Evolutionary conservation across 2,329 filamentous ascomycete genomes (phyloP).

Genomic region (Alternaria novae-zelandiae): DNA sequence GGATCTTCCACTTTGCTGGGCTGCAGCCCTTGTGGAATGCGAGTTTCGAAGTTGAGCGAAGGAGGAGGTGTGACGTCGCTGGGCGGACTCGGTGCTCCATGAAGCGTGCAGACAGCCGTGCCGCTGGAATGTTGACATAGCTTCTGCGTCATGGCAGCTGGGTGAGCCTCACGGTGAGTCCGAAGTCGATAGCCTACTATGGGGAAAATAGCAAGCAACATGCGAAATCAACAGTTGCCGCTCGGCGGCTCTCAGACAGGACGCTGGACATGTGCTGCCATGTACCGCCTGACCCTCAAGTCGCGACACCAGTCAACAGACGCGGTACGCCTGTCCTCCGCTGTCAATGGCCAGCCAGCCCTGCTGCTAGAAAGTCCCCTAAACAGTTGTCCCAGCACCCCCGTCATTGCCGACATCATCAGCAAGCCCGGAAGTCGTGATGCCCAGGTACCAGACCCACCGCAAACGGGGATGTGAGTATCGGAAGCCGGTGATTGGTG

Average conservation of each 20-base stretch:
- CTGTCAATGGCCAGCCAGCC: slow-evolving; percentile 11
- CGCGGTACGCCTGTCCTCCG: not conserved
- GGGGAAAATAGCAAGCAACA: not conserved
- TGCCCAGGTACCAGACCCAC: slow-evolving; percentile 1
- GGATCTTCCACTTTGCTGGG: slow-evolving; percentile 21
- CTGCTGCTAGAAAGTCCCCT: slow-evolving; percentile 20
- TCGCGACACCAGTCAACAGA: slow-evolving; percentile 9
- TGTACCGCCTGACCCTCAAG: slow-evolving; percentile 1
- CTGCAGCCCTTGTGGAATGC: slow-evolving; percentile 7
- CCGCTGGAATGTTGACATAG: not conserved
- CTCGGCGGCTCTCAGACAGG: slow-evolving; percentile 1
- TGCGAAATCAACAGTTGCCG: not conserved
- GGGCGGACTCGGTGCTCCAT: not conserved
- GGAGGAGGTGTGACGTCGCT: slow-evolving; percentile 9
- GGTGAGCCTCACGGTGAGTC: not conserved
- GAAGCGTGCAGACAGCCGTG: not conserved
- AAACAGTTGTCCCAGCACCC: slow-evolving; percentile 13
- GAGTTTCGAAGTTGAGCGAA: slow-evolving; percentile 2
- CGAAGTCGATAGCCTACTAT: not conserved
- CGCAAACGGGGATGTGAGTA: slow-evolving; percentile 14
- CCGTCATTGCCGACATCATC: slow-evolving; percentile 27
- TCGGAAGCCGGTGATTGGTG: slow-evolving; percentile 22
- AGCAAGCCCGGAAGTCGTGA: slow-evolving; percentile 1
- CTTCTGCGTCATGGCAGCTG: slow-evolving; percentile 1
- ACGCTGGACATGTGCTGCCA: not conserved